These are phyloP conservation scores for Fusarium palustre DNA, from an alignment of 2,329 filamentous ascomycete species.

Conservation along the genomic window DNA sequence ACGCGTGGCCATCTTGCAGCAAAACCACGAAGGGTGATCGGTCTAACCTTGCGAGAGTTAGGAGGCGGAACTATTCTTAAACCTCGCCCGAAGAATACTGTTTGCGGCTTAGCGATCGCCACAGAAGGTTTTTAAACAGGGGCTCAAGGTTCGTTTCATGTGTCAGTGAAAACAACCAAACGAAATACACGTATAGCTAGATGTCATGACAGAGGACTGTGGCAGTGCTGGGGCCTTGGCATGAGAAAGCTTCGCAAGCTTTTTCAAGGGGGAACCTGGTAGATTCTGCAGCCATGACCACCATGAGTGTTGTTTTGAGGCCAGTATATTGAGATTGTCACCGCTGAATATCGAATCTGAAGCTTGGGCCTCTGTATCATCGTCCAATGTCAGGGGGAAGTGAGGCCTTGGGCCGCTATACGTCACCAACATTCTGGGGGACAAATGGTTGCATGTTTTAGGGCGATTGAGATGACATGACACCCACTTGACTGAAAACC, in stretches of 20 bases:
- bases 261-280: slow-evolving; percentile 11
- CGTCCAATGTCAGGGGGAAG: slow-evolving; percentile 4
- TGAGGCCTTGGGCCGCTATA: slow-evolving; percentile 17
- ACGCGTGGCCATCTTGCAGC: slow-evolving; percentile 34
- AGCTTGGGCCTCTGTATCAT: slow-evolving; percentile 10
- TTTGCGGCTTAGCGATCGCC: slow-evolving; percentile 40
- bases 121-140: slow-evolving; percentile 29
- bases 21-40: slow-evolving; percentile 19
- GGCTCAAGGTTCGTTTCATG: slow-evolving; percentile 22
- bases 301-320: slow-evolving; percentile 10
- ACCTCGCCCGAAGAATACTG: slow-evolving; percentile 28
- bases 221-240: slow-evolving; percentile 42
- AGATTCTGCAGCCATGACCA: slow-evolving; percentile 2
- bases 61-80: slow-evolving; percentile 26
- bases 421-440: slow-evolving; percentile 25
- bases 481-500: slow-evolving; percentile 1
- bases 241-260: slow-evolving; percentile 32
- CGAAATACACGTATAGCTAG: slow-evolving; percentile 2
- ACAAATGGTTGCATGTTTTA: slow-evolving; percentile 15
- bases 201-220: slow-evolving; percentile 30
- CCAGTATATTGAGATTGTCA: slow-evolving; percentile 21
- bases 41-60: slow-evolving; percentile 16
- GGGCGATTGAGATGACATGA: neutral
- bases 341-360: slow-evolving; percentile 5
- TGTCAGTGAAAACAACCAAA: slow-evolving; percentile 13